phyloP scores from a whole-genome alignment of 345 rosid species.

The Dovyalis caffra region DNA sequence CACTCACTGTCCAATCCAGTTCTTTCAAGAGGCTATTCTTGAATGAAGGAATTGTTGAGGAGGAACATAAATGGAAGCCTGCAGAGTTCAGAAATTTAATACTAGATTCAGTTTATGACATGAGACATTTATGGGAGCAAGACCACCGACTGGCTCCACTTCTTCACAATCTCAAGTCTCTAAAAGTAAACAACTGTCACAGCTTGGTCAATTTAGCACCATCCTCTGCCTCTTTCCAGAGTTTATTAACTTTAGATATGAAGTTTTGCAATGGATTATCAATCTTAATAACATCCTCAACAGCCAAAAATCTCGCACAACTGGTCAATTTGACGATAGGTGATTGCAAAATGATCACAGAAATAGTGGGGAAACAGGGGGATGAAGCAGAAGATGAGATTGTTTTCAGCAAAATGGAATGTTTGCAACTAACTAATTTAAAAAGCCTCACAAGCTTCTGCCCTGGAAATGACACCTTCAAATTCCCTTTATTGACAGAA shows the following conservation, averaged over 20 bases:
- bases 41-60: no score
- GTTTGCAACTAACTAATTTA: no score
- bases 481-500: slow-evolving; percentile 14
- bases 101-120: background rate
- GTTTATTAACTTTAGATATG: background rate
- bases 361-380: background rate
- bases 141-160: background rate
- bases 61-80: no score
- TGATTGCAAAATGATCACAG: background rate
- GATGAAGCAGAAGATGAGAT: slow-evolving; percentile 1
- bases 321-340: background rate
- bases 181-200: background rate
- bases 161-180: background rate
- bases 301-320: background rate
- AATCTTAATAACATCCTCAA: background rate
- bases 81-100: background rate
- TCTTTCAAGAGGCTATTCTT: background rate
- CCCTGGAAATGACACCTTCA: background rate
- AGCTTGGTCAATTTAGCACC: slow-evolving; percentile 5
- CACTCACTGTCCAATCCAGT: background rate
- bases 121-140: background rate
- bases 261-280: background rate
- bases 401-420: background rate
- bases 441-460: slow-evolving; percentile 1
- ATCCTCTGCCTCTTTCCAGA: background rate